Evolutionary conservation across 2,329 filamentous ascomycete species (phyloP).

Genomic region (Exserohilum rostratum): DNA sequence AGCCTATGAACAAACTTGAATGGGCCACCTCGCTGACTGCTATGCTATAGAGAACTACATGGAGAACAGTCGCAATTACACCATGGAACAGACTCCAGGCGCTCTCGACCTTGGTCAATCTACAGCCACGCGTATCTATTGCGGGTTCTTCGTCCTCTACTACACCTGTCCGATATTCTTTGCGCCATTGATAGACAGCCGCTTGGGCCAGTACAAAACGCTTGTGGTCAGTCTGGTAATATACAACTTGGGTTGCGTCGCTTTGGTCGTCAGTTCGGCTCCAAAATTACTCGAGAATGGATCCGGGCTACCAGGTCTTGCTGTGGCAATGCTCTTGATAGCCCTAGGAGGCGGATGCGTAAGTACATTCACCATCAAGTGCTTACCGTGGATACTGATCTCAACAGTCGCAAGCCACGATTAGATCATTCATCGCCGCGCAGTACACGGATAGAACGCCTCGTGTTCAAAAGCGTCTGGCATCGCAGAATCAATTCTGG

Average conservation of each 20-base stretch:
- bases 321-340: constrained; percentile 44
- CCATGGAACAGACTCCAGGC: constrained; percentile 43
- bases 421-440: constrained; percentile 47
- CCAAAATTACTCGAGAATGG: constrained; percentile 23
- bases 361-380: neutral
- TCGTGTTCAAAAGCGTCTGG: constrained; percentile 18
- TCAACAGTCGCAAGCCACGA: constrained; percentile 35
- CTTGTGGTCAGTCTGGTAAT: constrained; percentile 41
- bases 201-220: constrained; percentile 48
- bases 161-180: constrained; percentile 49
- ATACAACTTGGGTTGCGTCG: constrained; percentile 32
- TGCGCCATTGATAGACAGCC: constrained; percentile 49
- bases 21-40: constrained; percentile 4
- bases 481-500: neutral
- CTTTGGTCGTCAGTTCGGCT: constrained; percentile 31
- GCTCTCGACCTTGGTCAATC: constrained; percentile 42
- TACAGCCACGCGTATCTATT: constrained; percentile 59
- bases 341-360: constrained; percentile 48
- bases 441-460: constrained; percentile 38
- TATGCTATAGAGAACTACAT: constrained; percentile 51
- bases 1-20: neutral
- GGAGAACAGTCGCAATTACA: constrained; percentile 39
- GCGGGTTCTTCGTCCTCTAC: constrained; percentile 62
- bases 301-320: constrained; percentile 35
- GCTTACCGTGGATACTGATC: neutral